Percentiles rank a stretch among this genome's conserved stretches.
phyloP scores from a whole-genome alignment of 108 stramenopile genomes.

The Licmophora abbreviata region DNA sequence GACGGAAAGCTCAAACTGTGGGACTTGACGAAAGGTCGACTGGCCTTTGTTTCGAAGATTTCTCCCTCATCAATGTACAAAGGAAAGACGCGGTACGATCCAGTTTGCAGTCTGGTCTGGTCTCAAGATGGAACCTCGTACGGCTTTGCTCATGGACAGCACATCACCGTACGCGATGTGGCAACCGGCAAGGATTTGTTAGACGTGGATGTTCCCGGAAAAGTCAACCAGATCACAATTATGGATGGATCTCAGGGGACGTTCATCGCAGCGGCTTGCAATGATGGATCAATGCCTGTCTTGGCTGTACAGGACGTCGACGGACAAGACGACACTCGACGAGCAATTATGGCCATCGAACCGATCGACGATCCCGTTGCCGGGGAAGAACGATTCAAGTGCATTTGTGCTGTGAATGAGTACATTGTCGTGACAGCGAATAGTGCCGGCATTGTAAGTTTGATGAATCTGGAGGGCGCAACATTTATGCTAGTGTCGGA shows the following conservation, averaged over 20 bases:
- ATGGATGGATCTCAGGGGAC: conserved; percentile 43
- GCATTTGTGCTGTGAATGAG: conserved; percentile 52
- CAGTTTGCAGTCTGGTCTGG: conserved; percentile 61
- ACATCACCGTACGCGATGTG: conserved; percentile 73
- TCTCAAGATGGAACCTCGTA: conserved; percentile 57
- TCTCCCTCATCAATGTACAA: conserved; percentile 16
- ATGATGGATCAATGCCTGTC: conserved; percentile 85
- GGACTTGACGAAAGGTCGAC: conserved; percentile 84
- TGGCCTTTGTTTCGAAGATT: conserved; percentile 68
- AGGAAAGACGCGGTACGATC: conserved; percentile 38
- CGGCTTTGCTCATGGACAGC: conserved; percentile 56
- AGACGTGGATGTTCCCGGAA: conserved; percentile 66
- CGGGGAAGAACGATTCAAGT: conserved; percentile 82
- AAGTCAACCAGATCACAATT: conserved; percentile 69
- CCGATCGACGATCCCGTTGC: conserved; percentile 70
- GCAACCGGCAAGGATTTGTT: conserved; percentile 65
- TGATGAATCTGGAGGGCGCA: conserved; percentile 80
- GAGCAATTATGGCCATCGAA: conserved; percentile 87
- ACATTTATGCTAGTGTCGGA: conserved; percentile 61
- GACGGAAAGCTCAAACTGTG: conserved; percentile 81
- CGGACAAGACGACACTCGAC: conserved; percentile 34
- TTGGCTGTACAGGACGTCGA: conserved; percentile 53
- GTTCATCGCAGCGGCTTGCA: conserved; percentile 80
- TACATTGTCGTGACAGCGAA: conserved; percentile 74
- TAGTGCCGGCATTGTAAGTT: conserved; percentile 75